Conservation (phyloP, 352 stramenopile species). For the Hyphochytrium catenoides region DNA sequence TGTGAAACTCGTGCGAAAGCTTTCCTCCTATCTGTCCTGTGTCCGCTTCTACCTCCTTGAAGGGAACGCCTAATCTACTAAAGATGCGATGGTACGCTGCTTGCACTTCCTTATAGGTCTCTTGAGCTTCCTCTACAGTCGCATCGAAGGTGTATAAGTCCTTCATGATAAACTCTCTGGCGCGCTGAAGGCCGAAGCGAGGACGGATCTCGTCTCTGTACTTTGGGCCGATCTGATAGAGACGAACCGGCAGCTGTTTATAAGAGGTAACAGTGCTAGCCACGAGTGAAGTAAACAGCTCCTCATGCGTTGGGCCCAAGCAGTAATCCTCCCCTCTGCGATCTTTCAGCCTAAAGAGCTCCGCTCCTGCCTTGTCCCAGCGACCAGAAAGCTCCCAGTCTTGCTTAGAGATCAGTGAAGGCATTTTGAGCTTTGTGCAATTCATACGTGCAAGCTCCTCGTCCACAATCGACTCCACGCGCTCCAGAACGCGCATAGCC, state of each 20-base stretch:
- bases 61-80: constrained; percentile 24
- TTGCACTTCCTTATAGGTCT: constrained; percentile 51
- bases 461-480: constrained; percentile 56
- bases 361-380: constrained; percentile 43
- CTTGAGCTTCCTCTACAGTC: constrained; percentile 21
- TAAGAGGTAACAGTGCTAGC: constrained; percentile 18
- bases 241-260: constrained; percentile 21
- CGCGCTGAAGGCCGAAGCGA: constrained; percentile 46
- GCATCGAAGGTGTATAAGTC: constrained; percentile 70
- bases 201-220: constrained; percentile 65
- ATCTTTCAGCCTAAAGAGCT: constrained; percentile 56
- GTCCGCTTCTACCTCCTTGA: constrained; percentile 54
- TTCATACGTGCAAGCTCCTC: constrained; percentile 38
- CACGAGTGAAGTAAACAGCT: constrained; percentile 53
- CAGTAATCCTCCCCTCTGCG: constrained; percentile 31
- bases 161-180: constrained; percentile 70
- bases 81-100: constrained; percentile 49
- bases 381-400: constrained; percentile 54
- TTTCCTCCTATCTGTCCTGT: constrained; percentile 62
- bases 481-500: constrained; percentile 31
- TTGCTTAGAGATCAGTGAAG: constrained; percentile 35
- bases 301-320: constrained; percentile 51
- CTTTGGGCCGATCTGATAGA: constrained; percentile 67
- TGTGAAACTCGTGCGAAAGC: constrained; percentile 65
- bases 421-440: constrained; percentile 56